Percentiles rank a stretch among this genome's conserved stretches.
phyloP scores from a whole-genome alignment of 23 red algal genomes.

The Gracilaria gracilis region DNA sequence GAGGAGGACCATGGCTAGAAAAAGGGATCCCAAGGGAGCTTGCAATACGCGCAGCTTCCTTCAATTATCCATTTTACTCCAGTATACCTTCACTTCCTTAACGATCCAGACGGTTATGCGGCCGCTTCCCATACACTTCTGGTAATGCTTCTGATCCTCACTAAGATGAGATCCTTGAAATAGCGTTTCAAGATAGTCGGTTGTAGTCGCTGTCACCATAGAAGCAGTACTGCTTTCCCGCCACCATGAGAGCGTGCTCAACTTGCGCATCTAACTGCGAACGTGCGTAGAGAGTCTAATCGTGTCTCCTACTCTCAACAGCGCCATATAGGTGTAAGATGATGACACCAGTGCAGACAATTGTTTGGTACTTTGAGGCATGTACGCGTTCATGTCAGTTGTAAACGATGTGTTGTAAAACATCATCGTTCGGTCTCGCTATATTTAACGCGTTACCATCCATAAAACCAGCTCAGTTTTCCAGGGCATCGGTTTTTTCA shows the following conservation, averaged over 20 bases:
- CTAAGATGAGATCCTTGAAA: slow-evolving; percentile 15
- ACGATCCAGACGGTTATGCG: slow-evolving; percentile 11
- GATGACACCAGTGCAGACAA: slow-evolving; percentile 3
- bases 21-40: neutral
- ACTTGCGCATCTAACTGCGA: neutral
- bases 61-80: neutral
- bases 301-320: neutral
- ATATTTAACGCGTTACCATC: slow-evolving; percentile 3
- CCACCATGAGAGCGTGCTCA: neutral
- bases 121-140: neutral
- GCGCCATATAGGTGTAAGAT: neutral
- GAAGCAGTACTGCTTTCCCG: slow-evolving; percentile 19
- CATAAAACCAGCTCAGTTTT: slow-evolving; percentile 42
- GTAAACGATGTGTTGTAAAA: neutral
- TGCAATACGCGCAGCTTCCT: slow-evolving; percentile 27
- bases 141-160: slow-evolving; percentile 6
- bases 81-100: slow-evolving; percentile 23
- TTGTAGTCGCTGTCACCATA: slow-evolving; percentile 41
- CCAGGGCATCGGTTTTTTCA: neutral
- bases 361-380: neutral
- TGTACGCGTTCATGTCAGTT: slow-evolving; percentile 21
- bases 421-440: neutral
- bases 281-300: neutral
- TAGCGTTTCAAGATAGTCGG: neutral
- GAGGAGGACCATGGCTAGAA: neutral